phyloP scores from a whole-genome alignment of 805 yeast genomes.

The Maudiozyma pseudohumilis region DNA sequence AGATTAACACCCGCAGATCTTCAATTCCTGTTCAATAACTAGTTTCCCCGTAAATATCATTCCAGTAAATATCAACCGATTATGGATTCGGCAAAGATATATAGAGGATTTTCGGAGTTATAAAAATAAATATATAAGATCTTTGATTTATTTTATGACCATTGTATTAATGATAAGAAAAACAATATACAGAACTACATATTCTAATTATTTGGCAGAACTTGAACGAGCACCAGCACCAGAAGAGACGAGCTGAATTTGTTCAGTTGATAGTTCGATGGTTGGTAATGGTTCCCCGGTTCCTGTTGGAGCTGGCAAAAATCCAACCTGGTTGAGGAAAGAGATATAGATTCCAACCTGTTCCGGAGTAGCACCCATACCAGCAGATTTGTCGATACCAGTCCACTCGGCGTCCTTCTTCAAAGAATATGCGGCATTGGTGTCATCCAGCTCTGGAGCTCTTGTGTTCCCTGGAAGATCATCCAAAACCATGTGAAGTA shows the following conservation, averaged over 20 bases:
- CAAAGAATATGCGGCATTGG: conserved; percentile 67
- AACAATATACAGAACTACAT: no score
- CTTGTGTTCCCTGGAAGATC: conserved; percentile 82
- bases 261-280: conserved; percentile 44
- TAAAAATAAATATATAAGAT: not conserved
- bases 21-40: conserved; percentile 87
- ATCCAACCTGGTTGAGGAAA: conserved; percentile 72
- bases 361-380: conserved; percentile 61
- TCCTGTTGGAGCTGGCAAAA: conserved; percentile 53
- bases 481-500: conserved; percentile 88
- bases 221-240: conserved; percentile 74
- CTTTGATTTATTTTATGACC: not conserved
- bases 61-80: no score
- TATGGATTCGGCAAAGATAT: no score
- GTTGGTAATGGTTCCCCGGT: conserved; percentile 45
- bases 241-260: conserved; percentile 44
- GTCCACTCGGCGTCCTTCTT: conserved; percentile 51
- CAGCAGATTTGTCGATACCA: conserved; percentile 56
- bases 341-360: conserved; percentile 70
- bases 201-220: conserved; percentile 32
- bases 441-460: conserved; percentile 92
- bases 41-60: no score
- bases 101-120: no score
- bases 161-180: no score
- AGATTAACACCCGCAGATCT: conserved; percentile 87